Percentiles rank a stretch among this genome's conserved stretches.
phyloP scores from a whole-genome alignment of 371 early-diverging fungal genomes.

The Sporodiniella umbellata region DNA sequence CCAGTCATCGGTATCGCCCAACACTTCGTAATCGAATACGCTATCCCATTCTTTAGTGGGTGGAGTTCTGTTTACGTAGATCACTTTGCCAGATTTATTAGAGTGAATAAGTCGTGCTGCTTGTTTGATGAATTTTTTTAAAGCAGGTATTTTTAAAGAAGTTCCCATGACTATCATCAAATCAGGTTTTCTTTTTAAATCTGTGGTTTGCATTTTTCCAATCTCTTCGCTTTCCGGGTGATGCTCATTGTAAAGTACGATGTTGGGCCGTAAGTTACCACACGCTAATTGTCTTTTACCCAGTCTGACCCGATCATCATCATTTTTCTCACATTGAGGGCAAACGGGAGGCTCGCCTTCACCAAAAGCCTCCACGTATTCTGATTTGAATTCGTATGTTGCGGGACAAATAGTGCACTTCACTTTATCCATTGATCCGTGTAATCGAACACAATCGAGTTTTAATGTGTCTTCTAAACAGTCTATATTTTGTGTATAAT shows the following conservation, averaged over 20 bases:
- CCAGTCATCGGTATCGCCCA: conserved; percentile 79
- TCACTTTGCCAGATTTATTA: conserved; percentile 36
- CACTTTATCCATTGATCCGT: conserved; percentile 84
- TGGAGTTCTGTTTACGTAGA: conserved; percentile 61
- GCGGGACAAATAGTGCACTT: conserved; percentile 83
- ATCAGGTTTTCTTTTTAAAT: conserved; percentile 76
- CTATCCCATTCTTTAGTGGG: conserved; percentile 80
- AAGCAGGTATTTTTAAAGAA: conserved; percentile 91
- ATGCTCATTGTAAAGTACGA: conserved; percentile 96
- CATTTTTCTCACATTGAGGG: conserved; percentile 67
- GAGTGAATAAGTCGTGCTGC: conserved; percentile 58
- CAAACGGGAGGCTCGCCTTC: conserved; percentile 76
- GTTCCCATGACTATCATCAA: conserved; percentile 98
- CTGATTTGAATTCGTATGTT: conserved; percentile 55
- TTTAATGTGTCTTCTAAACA: conserved; percentile 75
- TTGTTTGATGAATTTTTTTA: conserved; percentile 86
- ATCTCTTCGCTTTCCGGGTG: conserved; percentile 89
- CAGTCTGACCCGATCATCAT: conserved; percentile 50
- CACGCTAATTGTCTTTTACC: conserved; percentile 74
- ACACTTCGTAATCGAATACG: conserved; percentile 84
- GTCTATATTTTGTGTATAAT: conserved; percentile 98
- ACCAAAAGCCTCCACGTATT: conserved; percentile 56
- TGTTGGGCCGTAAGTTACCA: conserved; percentile 91
- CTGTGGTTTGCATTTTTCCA: conserved; percentile 60
- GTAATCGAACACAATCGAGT: conserved; percentile 80